Base-by-base conservation (phyloP, 257 asterid species). In the Datura wrightii region DNA sequence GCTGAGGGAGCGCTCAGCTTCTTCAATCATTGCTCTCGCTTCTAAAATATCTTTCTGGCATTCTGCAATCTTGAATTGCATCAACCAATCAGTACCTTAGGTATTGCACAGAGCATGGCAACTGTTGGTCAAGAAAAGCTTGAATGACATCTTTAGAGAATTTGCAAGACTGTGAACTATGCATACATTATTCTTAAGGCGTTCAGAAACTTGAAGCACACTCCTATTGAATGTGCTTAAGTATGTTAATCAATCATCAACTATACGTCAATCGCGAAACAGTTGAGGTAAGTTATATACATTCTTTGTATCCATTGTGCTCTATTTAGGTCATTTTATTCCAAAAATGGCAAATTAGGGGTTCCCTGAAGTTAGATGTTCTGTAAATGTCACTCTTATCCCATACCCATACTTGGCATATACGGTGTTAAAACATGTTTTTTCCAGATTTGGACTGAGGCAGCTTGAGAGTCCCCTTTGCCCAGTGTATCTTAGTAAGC, bases 21-120 rank as follows among this genome's bases (percentile, higher is more conserved):
- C 94, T 89, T 94, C 97, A 69, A 93, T 86, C 98, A 93, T 94
- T 16, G 85, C 87, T 91, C 88, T 91, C 80, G 99, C 99, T 88
- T 94, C 97, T 46, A 85, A 87, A 85, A 96, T 93, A 78, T 94
- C 98, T 85, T 87, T 93, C 89, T 95, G 98, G 89, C 97, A 94
- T 88, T 93, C 99, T 91, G 92, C 97, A 86, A 96, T 96, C 99
- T 96, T 83, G 80, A 89, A 82, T 65, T 2, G 31, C 58, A 41
- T 11, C 4, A 36, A 69, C 16, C 69, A 72, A n/a, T 65, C 74
- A 74, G 63, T 55, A 72, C 48, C 46, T 52, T 52, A 78, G 52
- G 63, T 78, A 52, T 78, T 31, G 2, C 63, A 78, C 39, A 44
- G 56, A 53, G 44, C 42, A 15, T 65, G 36, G n/a, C 46, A 78